Conservation (phyloP, 2,329 filamentous ascomycete genomes). For the Tolypocladium pustulatum region DNA sequence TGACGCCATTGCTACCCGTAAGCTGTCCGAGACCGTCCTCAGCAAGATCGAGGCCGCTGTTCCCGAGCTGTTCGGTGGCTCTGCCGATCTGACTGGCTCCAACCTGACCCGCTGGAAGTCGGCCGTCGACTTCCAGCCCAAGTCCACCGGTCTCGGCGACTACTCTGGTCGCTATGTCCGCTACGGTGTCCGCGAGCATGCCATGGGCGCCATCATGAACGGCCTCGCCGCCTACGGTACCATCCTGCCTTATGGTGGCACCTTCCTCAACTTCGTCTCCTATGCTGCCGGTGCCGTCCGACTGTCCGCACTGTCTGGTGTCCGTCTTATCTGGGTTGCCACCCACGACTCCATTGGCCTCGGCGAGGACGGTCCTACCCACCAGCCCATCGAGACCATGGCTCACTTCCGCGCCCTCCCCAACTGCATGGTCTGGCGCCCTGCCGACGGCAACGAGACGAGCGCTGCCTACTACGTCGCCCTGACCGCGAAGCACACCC, state of each 20-base stretch:
- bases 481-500: conserved; percentile 79
- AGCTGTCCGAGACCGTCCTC: conserved; percentile 91
- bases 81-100: conserved; percentile 93
- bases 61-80: conserved; percentile 90
- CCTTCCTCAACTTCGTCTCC: conserved; percentile 98
- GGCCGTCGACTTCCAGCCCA: conserved; percentile 94
- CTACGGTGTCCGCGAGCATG: conserved; percentile 88
- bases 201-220: conserved; percentile 88
- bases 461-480: conserved; percentile 96
- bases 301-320: conserved; percentile 82
- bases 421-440: conserved; percentile 99
- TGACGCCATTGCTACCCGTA: conserved; percentile 78
- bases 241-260: conserved; percentile 85
- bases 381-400: conserved; percentile 97
- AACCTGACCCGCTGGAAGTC: conserved; percentile 99
- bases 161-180: conserved; percentile 86
- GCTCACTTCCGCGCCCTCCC: conserved; percentile 97
- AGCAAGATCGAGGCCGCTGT: conserved; percentile 73
- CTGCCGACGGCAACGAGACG: conserved; percentile 96
- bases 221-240: conserved; percentile 93
- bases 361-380: conserved; percentile 95
- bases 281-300: conserved; percentile 94
- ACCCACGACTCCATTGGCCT: conserved; percentile 99
- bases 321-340: conserved; percentile 88
- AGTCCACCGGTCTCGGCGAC: conserved; percentile 73